These are phyloP conservation scores for Bryoerythrophyllum caledonicum DNA, from an alignment of 225 moss, liverwort and hornwort genomes.

Conservation along the genomic window DNA sequence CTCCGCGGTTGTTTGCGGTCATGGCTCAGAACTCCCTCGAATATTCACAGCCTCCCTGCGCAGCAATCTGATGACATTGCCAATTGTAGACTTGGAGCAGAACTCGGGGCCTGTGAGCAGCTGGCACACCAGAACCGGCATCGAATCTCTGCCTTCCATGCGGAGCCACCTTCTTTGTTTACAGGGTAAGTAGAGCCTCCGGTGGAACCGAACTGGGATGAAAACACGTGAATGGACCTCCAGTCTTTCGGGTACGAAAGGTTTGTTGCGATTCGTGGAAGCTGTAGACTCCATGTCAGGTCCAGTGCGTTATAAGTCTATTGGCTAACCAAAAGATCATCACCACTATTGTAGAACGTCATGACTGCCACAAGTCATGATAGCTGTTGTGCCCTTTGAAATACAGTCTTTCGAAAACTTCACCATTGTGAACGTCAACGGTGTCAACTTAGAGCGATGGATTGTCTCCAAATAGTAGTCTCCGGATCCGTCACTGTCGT, in stretches of 20 bases:
- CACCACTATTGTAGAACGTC: neutral
- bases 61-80: neutral
- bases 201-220: neutral
- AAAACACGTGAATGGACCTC: neutral
- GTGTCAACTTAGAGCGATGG: neutral
- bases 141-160: neutral
- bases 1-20: neutral
- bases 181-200: neutral
- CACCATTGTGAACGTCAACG: neutral
- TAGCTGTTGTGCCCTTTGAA: neutral
- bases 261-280: neutral
- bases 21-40: neutral
- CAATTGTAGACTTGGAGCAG: neutral
- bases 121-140: conserved; percentile 4
- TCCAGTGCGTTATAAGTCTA: neutral
- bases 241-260: neutral
- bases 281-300: neutral
- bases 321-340: neutral
- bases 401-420: neutral
- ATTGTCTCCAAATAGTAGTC: neutral
- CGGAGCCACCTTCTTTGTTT: neutral
- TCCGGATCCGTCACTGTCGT: too few species aligned
- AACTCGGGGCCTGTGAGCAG: neutral
- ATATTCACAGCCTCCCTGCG: neutral
- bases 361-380: neutral